These are phyloP conservation scores for Mycogone perniciosa DNA, from an alignment of 2,329 filamentous ascomycete species.

Conservation along the genomic window DNA sequence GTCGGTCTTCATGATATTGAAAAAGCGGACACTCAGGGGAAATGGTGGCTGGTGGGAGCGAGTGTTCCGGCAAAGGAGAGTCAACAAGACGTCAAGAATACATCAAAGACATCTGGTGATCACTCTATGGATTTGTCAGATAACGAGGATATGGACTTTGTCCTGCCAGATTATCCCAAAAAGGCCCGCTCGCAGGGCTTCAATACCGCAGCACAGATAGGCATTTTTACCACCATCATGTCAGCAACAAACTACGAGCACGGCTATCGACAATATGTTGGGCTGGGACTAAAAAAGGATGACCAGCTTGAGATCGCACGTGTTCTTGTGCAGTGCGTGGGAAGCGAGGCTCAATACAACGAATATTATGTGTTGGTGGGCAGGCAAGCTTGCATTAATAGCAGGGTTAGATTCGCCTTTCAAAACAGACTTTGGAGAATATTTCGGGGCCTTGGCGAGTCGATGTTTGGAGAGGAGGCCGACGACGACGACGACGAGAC, in stretches of 20 bases:
- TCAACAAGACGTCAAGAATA: conserved; percentile 12
- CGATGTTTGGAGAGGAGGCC: conserved; percentile 57
- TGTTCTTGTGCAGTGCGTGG: conserved; percentile 81
- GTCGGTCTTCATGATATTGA: conserved; percentile 77
- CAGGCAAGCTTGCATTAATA: conserved; percentile 67
- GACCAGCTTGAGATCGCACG: conserved; percentile 82
- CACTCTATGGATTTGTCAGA: conserved; percentile 25
- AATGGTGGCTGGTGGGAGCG: conserved; percentile 98
- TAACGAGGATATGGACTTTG: conserved; percentile 41
- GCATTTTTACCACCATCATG: conserved; percentile 91
- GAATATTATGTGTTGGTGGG: conserved; percentile 89
- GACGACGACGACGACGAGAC: conserved; percentile 45
- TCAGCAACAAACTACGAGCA: conserved; percentile 79
- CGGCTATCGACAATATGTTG: conserved; percentile 70
- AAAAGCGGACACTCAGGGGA: conserved; percentile 78
- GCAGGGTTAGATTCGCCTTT: conserved; percentile 74
- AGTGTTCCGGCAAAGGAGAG: conserved; percentile 58
- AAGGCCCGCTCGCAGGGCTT: conserved; percentile 78
- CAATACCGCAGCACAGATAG: conserved; percentile 77
- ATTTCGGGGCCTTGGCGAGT: conserved; percentile 80
- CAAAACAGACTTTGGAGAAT: conserved; percentile 82
- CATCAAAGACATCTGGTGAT: conserved; percentile 16
- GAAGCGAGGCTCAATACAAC: conserved; percentile 79
- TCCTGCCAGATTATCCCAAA: conserved; percentile 60
- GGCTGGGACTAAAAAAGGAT: conserved; percentile 77